These are phyloP conservation scores for Hypoxylon rickii DNA, from an alignment of 495 filamentous ascomycete species.

Conservation along the genomic window DNA sequence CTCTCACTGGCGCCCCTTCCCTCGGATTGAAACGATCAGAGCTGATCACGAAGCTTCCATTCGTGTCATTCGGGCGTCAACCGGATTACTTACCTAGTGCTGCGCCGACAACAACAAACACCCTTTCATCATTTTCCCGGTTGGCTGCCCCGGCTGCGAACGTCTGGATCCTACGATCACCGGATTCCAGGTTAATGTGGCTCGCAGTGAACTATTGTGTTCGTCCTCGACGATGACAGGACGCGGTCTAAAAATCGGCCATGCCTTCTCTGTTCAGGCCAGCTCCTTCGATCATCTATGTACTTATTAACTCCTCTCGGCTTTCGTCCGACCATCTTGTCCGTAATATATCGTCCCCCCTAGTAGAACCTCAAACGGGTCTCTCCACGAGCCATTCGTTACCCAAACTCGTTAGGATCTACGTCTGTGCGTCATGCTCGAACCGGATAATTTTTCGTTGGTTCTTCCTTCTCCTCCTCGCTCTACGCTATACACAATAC, in stretches of 20 bases:
- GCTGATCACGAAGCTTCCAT: conserved; percentile 26
- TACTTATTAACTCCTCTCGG: conserved; percentile 27
- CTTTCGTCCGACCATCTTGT: conserved; percentile 23
- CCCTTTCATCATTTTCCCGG: conserved; percentile 27
- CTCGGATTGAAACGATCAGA: conserved; percentile 29
- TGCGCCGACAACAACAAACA: conserved; percentile 21
- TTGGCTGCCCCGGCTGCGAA: conserved; percentile 28
- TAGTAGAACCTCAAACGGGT: conserved; percentile 29
- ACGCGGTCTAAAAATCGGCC: conserved; percentile 17
- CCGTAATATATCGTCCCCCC: conserved; percentile 16
- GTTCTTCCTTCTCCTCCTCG: conserved; percentile 13
- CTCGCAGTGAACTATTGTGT: conserved; percentile 20
- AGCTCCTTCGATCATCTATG: conserved; percentile 14
- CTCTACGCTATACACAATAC: conserved; percentile 3
- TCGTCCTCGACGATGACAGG: conserved; percentile 15
- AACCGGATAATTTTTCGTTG: conserved; percentile 27
- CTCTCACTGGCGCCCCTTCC: conserved; percentile 13
- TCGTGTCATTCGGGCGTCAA: conserved; percentile 36
- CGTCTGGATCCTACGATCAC: conserved; percentile 22
- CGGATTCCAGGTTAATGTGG: conserved; percentile 18
- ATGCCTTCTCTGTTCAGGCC: conserved; percentile 16
- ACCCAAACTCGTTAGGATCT: conserved; percentile 32
- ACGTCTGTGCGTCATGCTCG: conserved; percentile 27
- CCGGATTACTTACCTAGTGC: conserved; percentile 14
- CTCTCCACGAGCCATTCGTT: conserved; percentile 23